Evolutionary conservation across 176 grass and related monocot species (phyloP).

Genomic region (Miscanthus lutarioriparius): DNA sequence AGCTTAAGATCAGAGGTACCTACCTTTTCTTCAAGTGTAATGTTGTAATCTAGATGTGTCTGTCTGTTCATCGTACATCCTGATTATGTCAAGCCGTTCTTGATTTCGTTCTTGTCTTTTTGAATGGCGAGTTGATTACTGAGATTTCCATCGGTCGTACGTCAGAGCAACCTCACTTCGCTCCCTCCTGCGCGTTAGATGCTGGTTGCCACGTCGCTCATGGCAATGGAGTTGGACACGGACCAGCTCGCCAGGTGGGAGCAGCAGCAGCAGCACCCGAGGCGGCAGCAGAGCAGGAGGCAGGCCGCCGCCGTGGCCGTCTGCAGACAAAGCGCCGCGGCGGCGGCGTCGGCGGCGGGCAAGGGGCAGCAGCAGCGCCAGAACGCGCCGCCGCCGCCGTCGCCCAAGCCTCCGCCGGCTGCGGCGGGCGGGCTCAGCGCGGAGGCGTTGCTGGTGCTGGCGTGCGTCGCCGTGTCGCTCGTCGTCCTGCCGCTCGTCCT

Average conservation of each 20-base stretch:
- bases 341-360: neutral
- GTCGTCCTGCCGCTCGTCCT: slow-evolving; percentile 64
- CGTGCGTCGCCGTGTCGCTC: slow-evolving; percentile 53
- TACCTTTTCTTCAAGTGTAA: neutral
- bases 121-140: neutral
- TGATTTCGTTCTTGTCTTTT: neutral
- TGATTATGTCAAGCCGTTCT: neutral
- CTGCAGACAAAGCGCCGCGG: neutral
- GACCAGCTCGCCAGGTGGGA: neutral
- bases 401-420: neutral
- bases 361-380: neutral
- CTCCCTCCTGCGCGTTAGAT: slow-evolving; percentile 5
- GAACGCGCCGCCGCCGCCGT: neutral
- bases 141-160: no score
- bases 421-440: slow-evolving; percentile 37
- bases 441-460: slow-evolving; percentile 42
- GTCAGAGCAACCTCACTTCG: neutral
- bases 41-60: neutral
- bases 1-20: slow-evolving; percentile 6
- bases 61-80: neutral
- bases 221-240: neutral
- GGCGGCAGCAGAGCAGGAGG: neutral
- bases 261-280: neutral
- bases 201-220: neutral
- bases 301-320: neutral